Evolutionary conservation across 441 rosid species (phyloP).

Genomic region (Jatropha podagrica): DNA sequence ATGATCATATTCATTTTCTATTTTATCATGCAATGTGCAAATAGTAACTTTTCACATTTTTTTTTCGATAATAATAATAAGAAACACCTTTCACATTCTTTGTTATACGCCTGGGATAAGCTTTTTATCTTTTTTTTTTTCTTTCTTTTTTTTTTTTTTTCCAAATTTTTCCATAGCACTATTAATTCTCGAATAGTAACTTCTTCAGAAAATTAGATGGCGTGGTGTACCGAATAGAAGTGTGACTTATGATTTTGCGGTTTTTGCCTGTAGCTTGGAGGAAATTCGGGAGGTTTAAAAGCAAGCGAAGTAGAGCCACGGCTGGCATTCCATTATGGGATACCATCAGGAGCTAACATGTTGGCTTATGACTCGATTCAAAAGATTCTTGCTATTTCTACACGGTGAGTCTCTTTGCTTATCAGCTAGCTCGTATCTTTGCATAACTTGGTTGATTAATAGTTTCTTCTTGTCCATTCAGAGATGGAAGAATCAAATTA

Average conservation of each 20-base stretch:
- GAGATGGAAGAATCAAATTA: slow-evolving; percentile 88
- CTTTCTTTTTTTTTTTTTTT: not conserved
- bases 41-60: too few species aligned
- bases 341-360: slow-evolving; percentile 72
- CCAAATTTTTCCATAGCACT: not conserved
- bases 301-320: slow-evolving; percentile 76
- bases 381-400: slow-evolving; percentile 71
- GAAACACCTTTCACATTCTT: too few species aligned
- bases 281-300: slow-evolving; percentile 54
- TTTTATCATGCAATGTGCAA: too few species aligned
- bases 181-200: not conserved
- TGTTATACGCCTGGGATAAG: too few species aligned
- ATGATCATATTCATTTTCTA: too few species aligned
- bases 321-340: slow-evolving; percentile 73
- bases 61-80: too few species aligned
- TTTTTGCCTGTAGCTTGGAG: slow-evolving; percentile 61
- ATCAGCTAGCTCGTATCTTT: not conserved
- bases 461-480: slow-evolving; percentile 20
- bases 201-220: not conserved
- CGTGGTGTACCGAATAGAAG: too few species aligned
- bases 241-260: not conserved
- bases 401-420: slow-evolving; percentile 43
- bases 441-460: not conserved
- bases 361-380: slow-evolving; percentile 73
- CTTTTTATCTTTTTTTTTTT: too few species aligned